phyloP scores from a whole-genome alignment of 163 green algal species.

The Scenedesmus sp. region DNA sequence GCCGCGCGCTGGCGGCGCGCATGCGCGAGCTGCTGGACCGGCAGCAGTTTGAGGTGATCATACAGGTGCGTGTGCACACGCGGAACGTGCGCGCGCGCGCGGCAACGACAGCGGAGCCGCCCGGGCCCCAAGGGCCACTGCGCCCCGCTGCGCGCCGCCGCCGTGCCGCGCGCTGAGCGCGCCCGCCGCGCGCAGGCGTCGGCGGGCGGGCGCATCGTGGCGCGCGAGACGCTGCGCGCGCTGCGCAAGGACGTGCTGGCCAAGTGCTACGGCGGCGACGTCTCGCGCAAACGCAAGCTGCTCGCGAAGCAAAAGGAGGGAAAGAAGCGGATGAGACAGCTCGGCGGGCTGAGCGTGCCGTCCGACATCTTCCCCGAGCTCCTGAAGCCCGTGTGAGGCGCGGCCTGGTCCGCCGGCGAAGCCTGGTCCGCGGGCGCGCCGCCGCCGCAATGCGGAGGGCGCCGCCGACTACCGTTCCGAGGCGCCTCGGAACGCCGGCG shows the following conservation, averaged over 20 bases:
- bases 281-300: constrained; percentile 92
- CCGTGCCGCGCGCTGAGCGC: too few relatives aligned
- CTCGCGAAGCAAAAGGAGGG: constrained; percentile 93
- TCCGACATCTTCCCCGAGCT: constrained; percentile 82
- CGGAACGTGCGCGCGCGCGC: too few relatives aligned
- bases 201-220: constrained; percentile 76
- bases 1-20: constrained; percentile 63
- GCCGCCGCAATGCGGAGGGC: too few relatives aligned
- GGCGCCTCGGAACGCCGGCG: too few relatives aligned
- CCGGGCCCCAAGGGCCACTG: neutral
- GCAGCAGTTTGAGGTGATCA: constrained; percentile 87
- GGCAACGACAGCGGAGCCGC: neutral
- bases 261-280: constrained; percentile 85
- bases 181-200: constrained; percentile 56
- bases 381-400: constrained; percentile 55
- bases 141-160: neutral
- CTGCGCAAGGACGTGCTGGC: constrained; percentile 86
- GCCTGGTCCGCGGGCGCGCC: too few relatives aligned
- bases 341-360: constrained; percentile 82
- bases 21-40: constrained; percentile 80
- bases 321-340: constrained; percentile 5
- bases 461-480: too few relatives aligned
- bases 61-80: constrained; percentile 74
- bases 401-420: neutral
- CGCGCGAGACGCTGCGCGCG: constrained; percentile 83